phyloP scores from a whole-genome alignment of 2,329 filamentous ascomycete genomes.

The Ramichloridium luteum region DNA sequence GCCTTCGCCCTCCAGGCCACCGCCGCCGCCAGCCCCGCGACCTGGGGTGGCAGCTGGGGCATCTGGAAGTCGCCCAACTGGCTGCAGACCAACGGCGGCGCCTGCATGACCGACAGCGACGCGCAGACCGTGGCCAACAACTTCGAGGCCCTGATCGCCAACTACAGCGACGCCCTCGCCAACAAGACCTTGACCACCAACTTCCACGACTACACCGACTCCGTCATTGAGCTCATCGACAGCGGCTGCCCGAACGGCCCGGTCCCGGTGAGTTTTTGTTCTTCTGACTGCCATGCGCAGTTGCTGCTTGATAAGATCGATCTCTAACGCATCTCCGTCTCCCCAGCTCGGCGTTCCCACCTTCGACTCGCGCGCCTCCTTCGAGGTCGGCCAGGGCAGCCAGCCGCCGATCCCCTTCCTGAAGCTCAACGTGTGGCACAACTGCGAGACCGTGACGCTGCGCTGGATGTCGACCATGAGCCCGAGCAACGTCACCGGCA shows the following conservation, averaged over 20 bases:
- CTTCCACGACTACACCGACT: constrained; percentile 25
- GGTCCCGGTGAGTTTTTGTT: constrained; percentile 13
- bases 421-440: constrained; percentile 22
- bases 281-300: too few relatives aligned
- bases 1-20: constrained; percentile 7
- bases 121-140: constrained; percentile 19
- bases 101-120: constrained; percentile 17
- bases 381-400: constrained; percentile 17
- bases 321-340: neutral
- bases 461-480: constrained; percentile 18
- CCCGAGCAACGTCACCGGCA: constrained; percentile 18
- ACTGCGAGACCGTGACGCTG: constrained; percentile 20
- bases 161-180: constrained; percentile 21
- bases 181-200: constrained; percentile 17
- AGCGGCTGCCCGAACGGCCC: constrained; percentile 19
- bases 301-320: neutral
- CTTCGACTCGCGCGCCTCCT: constrained; percentile 17
- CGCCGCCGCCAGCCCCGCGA: constrained; percentile 6
- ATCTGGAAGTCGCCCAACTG: constrained; percentile 9
- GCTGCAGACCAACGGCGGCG: constrained; percentile 8
- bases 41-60: constrained; percentile 6
- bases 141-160: constrained; percentile 22
- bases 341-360: constrained; percentile 16
- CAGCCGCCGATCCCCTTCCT: constrained; percentile 22
- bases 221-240: constrained; percentile 25